A percentile compares a stretch with the other conserved stretches of the same genome.
These are phyloP conservation scores for Trichopus zeylanicus DNA, from an alignment of 116 monocot species.

Conservation along the genomic window DNA sequence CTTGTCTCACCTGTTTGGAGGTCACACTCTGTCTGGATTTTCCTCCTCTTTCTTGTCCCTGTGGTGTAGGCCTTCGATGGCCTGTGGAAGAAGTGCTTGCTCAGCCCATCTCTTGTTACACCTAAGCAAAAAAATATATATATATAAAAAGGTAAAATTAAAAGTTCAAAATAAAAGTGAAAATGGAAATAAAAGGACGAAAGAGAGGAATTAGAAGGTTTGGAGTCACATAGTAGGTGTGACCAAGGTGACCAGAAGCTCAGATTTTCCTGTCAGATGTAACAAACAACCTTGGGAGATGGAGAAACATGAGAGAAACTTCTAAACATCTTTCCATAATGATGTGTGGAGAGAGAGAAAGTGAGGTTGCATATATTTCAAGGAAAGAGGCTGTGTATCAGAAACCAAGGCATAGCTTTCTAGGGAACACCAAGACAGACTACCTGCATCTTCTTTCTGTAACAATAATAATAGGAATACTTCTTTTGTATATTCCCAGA, in stretches of 20 bases:
- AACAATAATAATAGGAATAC: background rate
- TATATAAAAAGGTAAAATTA: no score
- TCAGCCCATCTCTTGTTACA: conserved; percentile 82
- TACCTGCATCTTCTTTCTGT: conserved; percentile 7
- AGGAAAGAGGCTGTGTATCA: conserved; percentile 7
- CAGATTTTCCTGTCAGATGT: conserved; percentile 41
- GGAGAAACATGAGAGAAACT: conserved; percentile 17
- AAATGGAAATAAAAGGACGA: background rate
- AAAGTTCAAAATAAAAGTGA: no score
- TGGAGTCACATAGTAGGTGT: conserved; percentile 1
- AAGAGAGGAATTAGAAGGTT: background rate
- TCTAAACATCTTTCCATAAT: conserved; percentile 28
- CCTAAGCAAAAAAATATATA: conserved; percentile 29
- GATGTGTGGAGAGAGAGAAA: conserved; percentile 7
- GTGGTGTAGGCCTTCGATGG: conserved; percentile 97
- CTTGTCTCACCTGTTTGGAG: conserved; percentile 67
- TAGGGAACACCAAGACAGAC: conserved; percentile 16
- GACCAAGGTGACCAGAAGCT: conserved; percentile 2
- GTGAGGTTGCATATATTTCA: background rate
- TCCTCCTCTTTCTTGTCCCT: conserved; percentile 86
- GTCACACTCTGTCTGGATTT: conserved; percentile 78
- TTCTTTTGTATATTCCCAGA: background rate
- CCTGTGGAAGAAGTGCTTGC: conserved; percentile 97
- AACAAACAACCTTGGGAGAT: conserved; percentile 19
- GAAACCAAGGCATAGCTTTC: conserved; percentile 8